phyloP scores from a whole-genome alignment of 1,284 basidiomycete genomes.

The Xerocomus amazonicus region DNA sequence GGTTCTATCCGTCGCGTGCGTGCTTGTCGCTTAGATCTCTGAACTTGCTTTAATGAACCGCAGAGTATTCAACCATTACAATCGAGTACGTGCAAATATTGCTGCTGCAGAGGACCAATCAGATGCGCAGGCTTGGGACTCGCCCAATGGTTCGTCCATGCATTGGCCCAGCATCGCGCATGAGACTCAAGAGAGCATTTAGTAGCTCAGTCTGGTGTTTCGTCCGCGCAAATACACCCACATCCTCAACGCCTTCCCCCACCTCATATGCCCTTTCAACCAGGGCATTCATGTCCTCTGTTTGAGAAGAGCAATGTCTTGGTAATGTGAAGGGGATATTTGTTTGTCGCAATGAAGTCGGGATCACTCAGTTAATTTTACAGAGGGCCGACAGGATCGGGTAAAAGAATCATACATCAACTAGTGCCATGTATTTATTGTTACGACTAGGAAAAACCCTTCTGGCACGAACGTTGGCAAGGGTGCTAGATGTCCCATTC shows the following conservation, averaged over 20 bases:
- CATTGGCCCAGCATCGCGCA: neutral
- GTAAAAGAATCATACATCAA: constrained; percentile 34
- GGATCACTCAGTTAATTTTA: constrained; percentile 11
- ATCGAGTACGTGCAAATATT: constrained; percentile 68
- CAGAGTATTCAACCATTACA: constrained; percentile 93
- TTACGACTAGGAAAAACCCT: constrained; percentile 73
- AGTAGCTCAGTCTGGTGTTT: constrained; percentile 39
- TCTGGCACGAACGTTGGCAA: constrained; percentile 80
- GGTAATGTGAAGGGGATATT: constrained; percentile 51
- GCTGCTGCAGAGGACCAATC: constrained; percentile 46
- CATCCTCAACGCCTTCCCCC: constrained; percentile 38
- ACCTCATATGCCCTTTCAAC: constrained; percentile 39
- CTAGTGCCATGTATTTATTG: constrained; percentile 4
- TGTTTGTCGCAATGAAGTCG: constrained; percentile 1
- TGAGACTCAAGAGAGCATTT: constrained; percentile 1
- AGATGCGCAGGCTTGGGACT: constrained; percentile 31
- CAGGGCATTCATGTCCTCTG: constrained; percentile 46
- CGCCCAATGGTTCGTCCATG: constrained; percentile 15
- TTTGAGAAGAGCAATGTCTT: constrained; percentile 95
- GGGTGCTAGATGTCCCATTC: constrained; percentile 87
- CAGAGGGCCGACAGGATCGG: constrained; percentile 81
- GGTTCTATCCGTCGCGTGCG: constrained; percentile 85
- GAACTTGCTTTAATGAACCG: constrained; percentile 3
- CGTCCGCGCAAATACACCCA: constrained; percentile 57
- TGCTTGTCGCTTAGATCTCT: constrained; percentile 21